Evolutionary conservation across 164 flowering plant species (phyloP), one percentile per base, ranked within the genome.

Genomic region (Aristolochia californica): DNA sequence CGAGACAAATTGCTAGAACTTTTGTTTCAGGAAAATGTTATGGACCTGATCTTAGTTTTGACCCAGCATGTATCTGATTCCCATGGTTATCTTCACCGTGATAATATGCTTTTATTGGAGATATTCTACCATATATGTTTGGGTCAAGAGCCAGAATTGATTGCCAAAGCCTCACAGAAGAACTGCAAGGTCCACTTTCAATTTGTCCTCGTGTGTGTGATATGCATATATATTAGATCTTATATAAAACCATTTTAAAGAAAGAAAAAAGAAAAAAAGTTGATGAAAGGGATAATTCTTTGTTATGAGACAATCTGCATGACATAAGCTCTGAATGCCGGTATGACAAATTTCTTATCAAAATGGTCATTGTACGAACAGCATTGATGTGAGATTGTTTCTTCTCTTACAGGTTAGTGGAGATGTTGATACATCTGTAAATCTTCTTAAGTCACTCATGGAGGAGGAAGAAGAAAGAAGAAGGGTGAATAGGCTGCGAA

Each of bases 71-170:
- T 84, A 60, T 79, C 80, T 62, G 89, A 83, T 51, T 71, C 84
- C 55, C 49, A 55, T 58, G 54, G 82, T 59, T 81, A 82, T 71
- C 73, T 94, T 16, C 79, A 80, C 52, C 85, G 85, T 55, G 97
- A 94, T 65, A 94, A 87, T 73, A 70, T 87, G 71, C 97, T 94
- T 70, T 63, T 94, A 44, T 62, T 94, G 71, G 99, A 94, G 58
- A 85, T 66, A 27, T 84, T 79, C 58, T 76, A 85, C 71, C 74
- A 82, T 75, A 74, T 84, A 57, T 84, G 83, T 59, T 64, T 75
- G 75, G 86, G 85, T 59, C 99, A 94, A 70, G 88, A 84, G 11
- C 82, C 95, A 21, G 89, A 79, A 69, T 67, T 81, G 63, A 68
- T 87, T 71, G 88, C 84, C 18, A 77, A 72, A 69, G 78, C 81